Evolutionary conservation across 371 early-diverging fungal species (phyloP).

Genomic region (Hamiltosporidium magnivora): DNA sequence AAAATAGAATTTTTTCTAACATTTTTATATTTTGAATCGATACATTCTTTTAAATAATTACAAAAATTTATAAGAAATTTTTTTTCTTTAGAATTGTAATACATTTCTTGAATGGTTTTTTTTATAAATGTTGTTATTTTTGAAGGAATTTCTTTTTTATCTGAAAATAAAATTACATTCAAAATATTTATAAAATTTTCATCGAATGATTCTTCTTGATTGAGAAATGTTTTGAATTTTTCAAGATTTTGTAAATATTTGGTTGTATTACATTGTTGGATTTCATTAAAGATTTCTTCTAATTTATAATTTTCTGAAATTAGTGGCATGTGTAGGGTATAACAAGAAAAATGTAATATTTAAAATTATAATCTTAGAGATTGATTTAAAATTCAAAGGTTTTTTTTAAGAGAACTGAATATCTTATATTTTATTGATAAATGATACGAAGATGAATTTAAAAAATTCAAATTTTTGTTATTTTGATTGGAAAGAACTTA

Average conservation of each 20-base stretch:
- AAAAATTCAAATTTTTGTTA: no score
- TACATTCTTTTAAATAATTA: conserved; percentile 9
- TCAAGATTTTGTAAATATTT: conserved; percentile 5
- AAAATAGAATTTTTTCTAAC: conserved; percentile 18
- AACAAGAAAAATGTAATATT: no score
- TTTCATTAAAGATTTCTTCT: conserved; percentile 30
- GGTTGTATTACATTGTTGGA: conserved; percentile 18
- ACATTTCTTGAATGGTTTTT: conserved; percentile 15
- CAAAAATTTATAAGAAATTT: conserved; percentile 3
- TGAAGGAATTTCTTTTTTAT: conserved; percentile 15
- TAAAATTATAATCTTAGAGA: no score
- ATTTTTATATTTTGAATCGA: conserved; percentile 10
- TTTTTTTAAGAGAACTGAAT: no score
- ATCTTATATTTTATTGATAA: no score
- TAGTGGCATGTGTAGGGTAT: no score
- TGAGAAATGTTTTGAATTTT: not conserved
- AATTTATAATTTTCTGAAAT: not conserved
- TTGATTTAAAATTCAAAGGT: no score
- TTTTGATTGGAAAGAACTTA: no score
- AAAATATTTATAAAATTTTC: conserved; percentile 4
- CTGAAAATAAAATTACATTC: conserved; percentile 11
- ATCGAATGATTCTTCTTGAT: conserved; percentile 1
- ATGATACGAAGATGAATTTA: no score
- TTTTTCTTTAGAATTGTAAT: not conserved
- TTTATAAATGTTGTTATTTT: conserved; percentile 19